Evolutionary conservation across 2,329 filamentous ascomycete species (phyloP).

Genomic region (Chaetomiaceae sp.): DNA sequence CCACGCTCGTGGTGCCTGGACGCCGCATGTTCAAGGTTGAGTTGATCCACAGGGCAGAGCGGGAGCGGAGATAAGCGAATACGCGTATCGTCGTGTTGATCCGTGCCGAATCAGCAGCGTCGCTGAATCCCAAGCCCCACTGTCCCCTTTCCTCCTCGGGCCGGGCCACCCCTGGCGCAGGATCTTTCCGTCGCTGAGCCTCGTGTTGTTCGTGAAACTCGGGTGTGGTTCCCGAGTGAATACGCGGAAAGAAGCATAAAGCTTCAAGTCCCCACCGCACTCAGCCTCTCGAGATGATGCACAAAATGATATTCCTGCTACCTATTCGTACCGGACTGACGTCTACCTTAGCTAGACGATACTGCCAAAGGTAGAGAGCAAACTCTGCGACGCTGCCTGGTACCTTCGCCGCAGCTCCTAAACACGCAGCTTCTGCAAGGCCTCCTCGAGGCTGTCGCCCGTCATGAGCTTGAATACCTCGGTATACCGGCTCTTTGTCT

Average conservation of each 20-base stretch:
- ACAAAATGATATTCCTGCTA: neutral
- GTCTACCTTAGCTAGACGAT: too few relatives aligned
- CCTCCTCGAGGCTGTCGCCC: constrained; percentile 45
- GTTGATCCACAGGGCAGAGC: neutral
- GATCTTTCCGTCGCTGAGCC: neutral
- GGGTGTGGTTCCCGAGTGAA: neutral
- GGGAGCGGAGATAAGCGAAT: neutral
- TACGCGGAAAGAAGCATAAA: neutral
- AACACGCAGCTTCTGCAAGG: constrained; percentile 26
- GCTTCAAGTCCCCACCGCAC: too few relatives aligned
- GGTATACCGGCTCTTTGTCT: constrained; percentile 67
- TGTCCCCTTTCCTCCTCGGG: neutral
- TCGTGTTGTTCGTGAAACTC: too few relatives aligned
- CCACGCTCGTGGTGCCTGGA: neutral
- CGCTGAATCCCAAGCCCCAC: too few relatives aligned
- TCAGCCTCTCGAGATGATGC: neutral
- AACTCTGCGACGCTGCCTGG: too few relatives aligned
- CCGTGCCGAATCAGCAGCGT: neutral
- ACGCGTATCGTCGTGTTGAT: constrained; percentile 1
- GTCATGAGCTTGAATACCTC: constrained; percentile 71
- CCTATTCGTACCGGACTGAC: too few relatives aligned
- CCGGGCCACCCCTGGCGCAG: neutral
- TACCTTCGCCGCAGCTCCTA: neutral
- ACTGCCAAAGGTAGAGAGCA: too few relatives aligned
- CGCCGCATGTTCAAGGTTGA: too few relatives aligned